Evolutionary conservation across 306 rosid species (phyloP).

Genomic region (Dryas alaskensis): DNA sequence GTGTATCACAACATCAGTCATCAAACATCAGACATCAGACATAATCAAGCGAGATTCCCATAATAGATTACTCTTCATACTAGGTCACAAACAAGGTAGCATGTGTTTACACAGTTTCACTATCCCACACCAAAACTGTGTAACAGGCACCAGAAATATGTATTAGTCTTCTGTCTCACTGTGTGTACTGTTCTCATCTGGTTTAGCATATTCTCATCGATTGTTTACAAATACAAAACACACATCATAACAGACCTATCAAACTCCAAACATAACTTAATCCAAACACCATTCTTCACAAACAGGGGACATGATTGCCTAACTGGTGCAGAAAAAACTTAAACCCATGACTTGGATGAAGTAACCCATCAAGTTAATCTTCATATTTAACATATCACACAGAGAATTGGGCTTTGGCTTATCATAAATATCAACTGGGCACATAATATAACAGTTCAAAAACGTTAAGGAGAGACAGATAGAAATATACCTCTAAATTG

Average conservation of each 20-base stretch:
- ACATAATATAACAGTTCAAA: not conserved
- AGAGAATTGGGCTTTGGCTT: not conserved
- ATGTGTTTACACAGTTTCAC: not conserved
- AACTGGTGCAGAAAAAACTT: not conserved
- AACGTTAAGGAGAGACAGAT: not conserved
- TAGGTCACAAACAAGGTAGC: not conserved
- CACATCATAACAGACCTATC: not conserved
- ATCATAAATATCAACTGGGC: not conserved
- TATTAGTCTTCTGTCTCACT: not conserved
- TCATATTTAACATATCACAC: not conserved
- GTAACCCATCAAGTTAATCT: not conserved
- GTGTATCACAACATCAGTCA: not conserved
- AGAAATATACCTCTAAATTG: constrained; percentile 68
- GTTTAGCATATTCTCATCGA: not conserved
- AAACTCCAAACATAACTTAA: not conserved
- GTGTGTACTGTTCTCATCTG: too few species aligned
- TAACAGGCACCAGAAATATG: not conserved
- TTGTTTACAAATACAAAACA: not conserved
- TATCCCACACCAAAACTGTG: not conserved
- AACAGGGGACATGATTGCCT: not conserved
- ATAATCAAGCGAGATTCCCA: not conserved
- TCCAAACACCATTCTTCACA: not conserved
- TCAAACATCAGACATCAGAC: not conserved
- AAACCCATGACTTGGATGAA: not conserved
- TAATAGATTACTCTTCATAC: not conserved